Evolutionary conservation across 768 basidiomycete species (phyloP).

Genomic region (Amanita rubescens): DNA sequence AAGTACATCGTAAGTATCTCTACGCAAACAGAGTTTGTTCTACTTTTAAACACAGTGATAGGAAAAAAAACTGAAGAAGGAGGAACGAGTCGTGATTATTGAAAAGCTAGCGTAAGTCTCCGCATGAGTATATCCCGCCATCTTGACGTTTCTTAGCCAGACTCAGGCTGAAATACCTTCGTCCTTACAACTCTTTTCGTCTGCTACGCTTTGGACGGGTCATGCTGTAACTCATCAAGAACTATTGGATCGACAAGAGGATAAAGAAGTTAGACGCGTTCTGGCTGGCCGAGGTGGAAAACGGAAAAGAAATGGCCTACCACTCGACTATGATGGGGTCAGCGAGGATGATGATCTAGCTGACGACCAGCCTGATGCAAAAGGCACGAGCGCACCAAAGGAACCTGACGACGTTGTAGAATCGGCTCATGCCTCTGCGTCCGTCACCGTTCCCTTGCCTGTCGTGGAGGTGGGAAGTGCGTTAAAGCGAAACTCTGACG

Average conservation of each 20-base stretch:
- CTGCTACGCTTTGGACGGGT: conserved; percentile 79
- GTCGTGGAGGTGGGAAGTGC: conserved; percentile 47
- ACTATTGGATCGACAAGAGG: conserved; percentile 49
- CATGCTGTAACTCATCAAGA: conserved; percentile 54
- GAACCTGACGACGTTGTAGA: background rate
- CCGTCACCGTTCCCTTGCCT: conserved; percentile 11
- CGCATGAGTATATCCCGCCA: conserved; percentile 1
- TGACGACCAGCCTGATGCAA: conserved; percentile 8
- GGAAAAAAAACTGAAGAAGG: conserved; percentile 92
- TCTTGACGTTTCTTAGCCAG: conserved; percentile 42
- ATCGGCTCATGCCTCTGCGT: background rate
- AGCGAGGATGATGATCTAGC: conserved; percentile 22
- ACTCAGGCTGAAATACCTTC: conserved; percentile 59
- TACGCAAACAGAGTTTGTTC: background rate
- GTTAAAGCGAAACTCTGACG: conserved; percentile 59
- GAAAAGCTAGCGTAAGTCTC: conserved; percentile 71
- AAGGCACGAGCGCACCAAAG: conserved; percentile 4
- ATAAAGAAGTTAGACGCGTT: conserved; percentile 47
- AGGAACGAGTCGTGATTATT: conserved; percentile 70
- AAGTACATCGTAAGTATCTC: conserved; percentile 68
- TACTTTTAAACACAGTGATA: conserved; percentile 22
- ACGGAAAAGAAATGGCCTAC: conserved; percentile 40
- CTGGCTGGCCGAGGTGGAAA: conserved; percentile 41
- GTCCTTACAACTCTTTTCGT: conserved; percentile 61
- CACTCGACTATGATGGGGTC: conserved; percentile 24